A percentile compares a stretch with the other conserved stretches of the same genome.
These are phyloP conservation scores for Viola pubescens DNA, from an alignment of 441 rosid species.

Conservation along the genomic window DNA sequence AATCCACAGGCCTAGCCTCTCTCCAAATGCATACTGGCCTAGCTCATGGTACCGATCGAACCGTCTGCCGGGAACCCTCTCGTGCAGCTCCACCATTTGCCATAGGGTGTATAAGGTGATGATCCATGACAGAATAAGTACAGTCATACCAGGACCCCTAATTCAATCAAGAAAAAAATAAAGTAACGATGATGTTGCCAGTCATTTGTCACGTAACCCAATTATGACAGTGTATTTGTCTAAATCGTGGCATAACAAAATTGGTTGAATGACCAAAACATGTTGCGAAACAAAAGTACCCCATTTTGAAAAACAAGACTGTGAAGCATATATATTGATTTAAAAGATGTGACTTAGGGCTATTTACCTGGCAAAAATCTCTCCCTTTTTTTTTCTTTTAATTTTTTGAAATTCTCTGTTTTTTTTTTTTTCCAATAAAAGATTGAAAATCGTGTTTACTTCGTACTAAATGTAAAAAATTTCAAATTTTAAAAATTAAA, in stretches of 20 bases:
- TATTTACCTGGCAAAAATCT: no score
- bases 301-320: no score
- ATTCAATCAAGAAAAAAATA: not conserved
- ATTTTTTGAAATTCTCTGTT: no score
- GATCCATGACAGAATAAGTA: conserved; percentile 53
- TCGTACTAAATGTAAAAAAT: no score
- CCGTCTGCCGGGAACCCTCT: conserved; percentile 64
- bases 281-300: no score
- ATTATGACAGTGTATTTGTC: no score
- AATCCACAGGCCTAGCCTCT: conserved; percentile 72
- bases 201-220: not conserved
- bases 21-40: conserved; percentile 67
- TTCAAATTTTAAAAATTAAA: no score
- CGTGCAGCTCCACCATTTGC: conserved; percentile 96
- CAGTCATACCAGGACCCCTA: conserved; percentile 69
- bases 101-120: conserved; percentile 69
- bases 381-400: no score
- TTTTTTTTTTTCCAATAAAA: no score
- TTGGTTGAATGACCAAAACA: no score
- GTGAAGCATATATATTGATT: not conserved
- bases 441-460: no score
- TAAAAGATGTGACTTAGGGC: not conserved
- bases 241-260: no score
- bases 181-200: not conserved
- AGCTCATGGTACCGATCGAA: conserved; percentile 82